phyloP scores from a whole-genome alignment of 371 early-diverging fungal genomes.

The Syncephalastrum monosporum region DNA sequence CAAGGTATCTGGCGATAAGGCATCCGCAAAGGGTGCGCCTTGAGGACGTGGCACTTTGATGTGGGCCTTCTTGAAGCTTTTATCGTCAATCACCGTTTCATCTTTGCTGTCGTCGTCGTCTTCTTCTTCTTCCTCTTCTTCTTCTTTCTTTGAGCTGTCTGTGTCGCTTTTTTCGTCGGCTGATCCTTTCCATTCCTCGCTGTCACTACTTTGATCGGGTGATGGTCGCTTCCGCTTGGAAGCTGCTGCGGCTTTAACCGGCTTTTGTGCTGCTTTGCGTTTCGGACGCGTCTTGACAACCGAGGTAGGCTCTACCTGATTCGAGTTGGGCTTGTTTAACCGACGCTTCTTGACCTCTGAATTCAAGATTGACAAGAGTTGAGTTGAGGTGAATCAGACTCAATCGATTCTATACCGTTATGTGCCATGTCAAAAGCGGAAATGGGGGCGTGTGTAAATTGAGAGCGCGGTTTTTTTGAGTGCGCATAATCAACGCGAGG shows the following conservation, averaged over 20 bases:
- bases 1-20: conserved; percentile 48
- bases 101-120: conserved; percentile 15
- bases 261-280: background rate
- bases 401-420: too few relatives aligned
- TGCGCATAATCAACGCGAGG: too few relatives aligned
- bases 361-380: too few relatives aligned
- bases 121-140: conserved; percentile 24
- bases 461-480: too few relatives aligned
- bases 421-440: too few relatives aligned
- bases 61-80: conserved; percentile 18
- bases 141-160: conserved; percentile 11
- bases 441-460: too few relatives aligned
- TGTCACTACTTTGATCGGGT: background rate
- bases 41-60: conserved; percentile 43
- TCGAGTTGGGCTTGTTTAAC: conserved; percentile 9
- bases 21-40: conserved; percentile 51
- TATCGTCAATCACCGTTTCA: conserved; percentile 19
- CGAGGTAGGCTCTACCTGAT: conserved; percentile 4
- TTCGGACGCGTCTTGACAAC: background rate
- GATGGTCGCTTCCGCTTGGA: background rate
- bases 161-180: background rate
- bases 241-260: background rate
- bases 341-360: background rate
- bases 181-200: background rate
- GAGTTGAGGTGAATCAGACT: too few relatives aligned